Evolutionary conservation across 1,284 basidiomycete species (phyloP).

Genomic region (Sutorius eximius): DNA sequence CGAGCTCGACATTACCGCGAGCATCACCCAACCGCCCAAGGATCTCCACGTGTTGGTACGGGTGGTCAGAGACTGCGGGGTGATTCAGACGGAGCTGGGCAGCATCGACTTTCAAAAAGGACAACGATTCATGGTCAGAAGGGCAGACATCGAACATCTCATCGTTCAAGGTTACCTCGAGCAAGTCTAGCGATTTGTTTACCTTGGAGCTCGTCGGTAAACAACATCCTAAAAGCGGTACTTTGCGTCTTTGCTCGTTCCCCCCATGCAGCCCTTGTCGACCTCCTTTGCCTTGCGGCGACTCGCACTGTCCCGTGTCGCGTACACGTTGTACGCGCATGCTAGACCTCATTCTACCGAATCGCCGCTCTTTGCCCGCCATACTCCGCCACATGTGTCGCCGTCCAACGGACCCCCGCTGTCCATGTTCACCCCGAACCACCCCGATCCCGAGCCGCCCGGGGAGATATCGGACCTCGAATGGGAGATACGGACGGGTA

Average conservation of each 20-base stretch:
- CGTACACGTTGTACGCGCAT: not conserved
- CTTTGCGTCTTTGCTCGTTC: not conserved
- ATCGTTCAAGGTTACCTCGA: constrained; percentile 91
- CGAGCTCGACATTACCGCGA: constrained; percentile 83
- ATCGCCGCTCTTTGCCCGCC: constrained; percentile 4
- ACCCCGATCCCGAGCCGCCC: constrained; percentile 5
- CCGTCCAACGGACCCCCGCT: constrained; percentile 27
- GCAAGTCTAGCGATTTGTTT: constrained; percentile 49
- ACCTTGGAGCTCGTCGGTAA: constrained; percentile 33
- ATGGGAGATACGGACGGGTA: constrained; percentile 69
- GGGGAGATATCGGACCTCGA: constrained; percentile 44
- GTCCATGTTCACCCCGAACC: constrained; percentile 33
- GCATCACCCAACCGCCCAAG: constrained; percentile 75
- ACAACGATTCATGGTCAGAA: constrained; percentile 81
- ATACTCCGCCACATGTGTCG: not conserved
- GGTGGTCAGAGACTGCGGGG: constrained; percentile 83
- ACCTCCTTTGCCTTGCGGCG: not conserved
- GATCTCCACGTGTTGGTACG: constrained; percentile 78
- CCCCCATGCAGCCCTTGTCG: constrained; percentile 13
- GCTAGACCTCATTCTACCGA: constrained; percentile 6
- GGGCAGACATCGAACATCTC: constrained; percentile 87
- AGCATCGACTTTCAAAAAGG: constrained; percentile 87
- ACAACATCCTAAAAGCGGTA: constrained; percentile 18
- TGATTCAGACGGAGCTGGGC: constrained; percentile 87
- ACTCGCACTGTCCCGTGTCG: not conserved